These are phyloP conservation scores for Saccharomyces hybrid DNA, from an alignment of 1,139 yeast species.

Conservation along the genomic window DNA sequence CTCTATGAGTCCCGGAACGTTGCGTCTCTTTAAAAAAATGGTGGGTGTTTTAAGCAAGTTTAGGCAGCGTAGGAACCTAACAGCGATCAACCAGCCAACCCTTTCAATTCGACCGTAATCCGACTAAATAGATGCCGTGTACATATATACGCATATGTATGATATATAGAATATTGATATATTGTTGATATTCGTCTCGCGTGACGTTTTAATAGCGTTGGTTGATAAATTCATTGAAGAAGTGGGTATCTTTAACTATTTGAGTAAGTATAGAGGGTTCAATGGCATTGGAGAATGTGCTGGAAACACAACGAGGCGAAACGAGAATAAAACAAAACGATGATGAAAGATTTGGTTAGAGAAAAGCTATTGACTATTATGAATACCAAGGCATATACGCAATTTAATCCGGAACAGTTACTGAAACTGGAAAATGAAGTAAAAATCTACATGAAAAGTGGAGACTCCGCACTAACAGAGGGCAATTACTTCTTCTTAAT, in stretches of 20 bases:
- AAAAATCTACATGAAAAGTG: slow-evolving; percentile 15
- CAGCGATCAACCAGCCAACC: no score
- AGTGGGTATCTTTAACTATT: no score
- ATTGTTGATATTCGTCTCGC: neutral
- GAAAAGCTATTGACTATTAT: slow-evolving; percentile 34
- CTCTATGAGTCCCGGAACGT: neutral
- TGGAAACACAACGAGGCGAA: no score
- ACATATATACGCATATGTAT: neutral
- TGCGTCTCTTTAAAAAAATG: neutral
- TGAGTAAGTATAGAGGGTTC: neutral
- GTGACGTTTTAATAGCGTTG: neutral
- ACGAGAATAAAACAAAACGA: neutral
- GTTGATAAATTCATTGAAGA: neutral
- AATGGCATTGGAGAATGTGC: no score
- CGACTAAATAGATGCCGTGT: no score
- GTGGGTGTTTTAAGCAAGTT: no score
- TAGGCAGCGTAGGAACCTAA: no score
- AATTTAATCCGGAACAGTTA: slow-evolving; percentile 36
- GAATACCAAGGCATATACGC: slow-evolving; percentile 35
- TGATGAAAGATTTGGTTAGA: slow-evolving; percentile 10
- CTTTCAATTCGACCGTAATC: no score
- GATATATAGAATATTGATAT: neutral
- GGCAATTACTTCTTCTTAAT: slow-evolving; percentile 51
- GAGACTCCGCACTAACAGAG: slow-evolving; percentile 33
- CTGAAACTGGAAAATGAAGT: slow-evolving; percentile 34